Evolutionary conservation across 371 early-diverging fungal species (phyloP).

Genomic region (Neoconidiobolus thromboides): DNA sequence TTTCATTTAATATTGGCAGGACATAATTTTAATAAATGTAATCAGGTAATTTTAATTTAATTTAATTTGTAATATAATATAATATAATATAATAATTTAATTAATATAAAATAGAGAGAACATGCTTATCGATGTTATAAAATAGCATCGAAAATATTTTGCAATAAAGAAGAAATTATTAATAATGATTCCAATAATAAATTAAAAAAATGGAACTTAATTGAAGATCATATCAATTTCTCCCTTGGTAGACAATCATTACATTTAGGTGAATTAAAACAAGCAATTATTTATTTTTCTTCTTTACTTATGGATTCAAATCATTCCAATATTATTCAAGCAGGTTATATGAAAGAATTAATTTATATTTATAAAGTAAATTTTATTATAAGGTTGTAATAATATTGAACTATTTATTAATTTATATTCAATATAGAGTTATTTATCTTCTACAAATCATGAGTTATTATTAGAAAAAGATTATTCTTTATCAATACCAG

Average conservation of each 20-base stretch:
- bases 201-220: slow-evolving; percentile 49
- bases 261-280: slow-evolving; percentile 32
- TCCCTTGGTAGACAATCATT: slow-evolving; percentile 59
- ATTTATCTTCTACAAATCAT: slow-evolving; percentile 2
- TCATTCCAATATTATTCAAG: slow-evolving; percentile 46
- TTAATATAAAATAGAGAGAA: slow-evolving; percentile 22
- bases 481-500: neutral
- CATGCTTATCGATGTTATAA: slow-evolving; percentile 60
- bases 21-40: slow-evolving; percentile 54
- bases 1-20: slow-evolving; percentile 78
- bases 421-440: neutral
- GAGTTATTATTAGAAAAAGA: neutral
- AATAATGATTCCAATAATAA: slow-evolving; percentile 8
- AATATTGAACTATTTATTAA: neutral
- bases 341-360: slow-evolving; percentile 54
- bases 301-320: slow-evolving; percentile 40
- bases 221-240: slow-evolving; percentile 72
- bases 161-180: neutral
- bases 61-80: neutral
- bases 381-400: neutral
- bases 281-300: slow-evolving; percentile 34
- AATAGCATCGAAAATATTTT: slow-evolving; percentile 29
- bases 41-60: slow-evolving; percentile 18
- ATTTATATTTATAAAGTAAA: slow-evolving; percentile 45
- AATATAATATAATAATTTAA: neutral